These are phyloP conservation scores for Hemileia vastatrix DNA, from an alignment of 1,284 basidiomycete species.

Conservation along the genomic window DNA sequence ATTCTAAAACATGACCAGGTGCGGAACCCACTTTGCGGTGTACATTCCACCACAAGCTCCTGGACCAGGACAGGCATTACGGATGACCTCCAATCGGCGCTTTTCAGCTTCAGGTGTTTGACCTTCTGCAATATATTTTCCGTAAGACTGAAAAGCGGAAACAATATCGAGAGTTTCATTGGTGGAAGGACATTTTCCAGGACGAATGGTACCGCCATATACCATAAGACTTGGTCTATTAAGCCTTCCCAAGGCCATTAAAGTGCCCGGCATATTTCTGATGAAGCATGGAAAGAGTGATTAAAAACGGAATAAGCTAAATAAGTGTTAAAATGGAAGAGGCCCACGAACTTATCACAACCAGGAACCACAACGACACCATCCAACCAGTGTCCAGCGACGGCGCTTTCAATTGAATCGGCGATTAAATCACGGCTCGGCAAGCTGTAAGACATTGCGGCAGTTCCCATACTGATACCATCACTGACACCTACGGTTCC, in stretches of 20 bases:
- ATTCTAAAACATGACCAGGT: conserved; percentile 6
- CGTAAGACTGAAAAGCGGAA: conserved; percentile 89
- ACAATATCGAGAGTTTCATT: conserved; percentile 71
- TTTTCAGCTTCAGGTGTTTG: conserved; percentile 68
- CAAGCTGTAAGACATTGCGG: conserved; percentile 76
- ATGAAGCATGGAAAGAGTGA: background rate
- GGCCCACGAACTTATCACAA: conserved; percentile 61
- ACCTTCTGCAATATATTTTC: conserved; percentile 80
- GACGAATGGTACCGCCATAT: conserved; percentile 86
- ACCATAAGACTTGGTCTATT: conserved; percentile 94
- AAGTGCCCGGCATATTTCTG: conserved; percentile 81
- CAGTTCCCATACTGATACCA: conserved; percentile 93
- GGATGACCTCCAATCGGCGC: conserved; percentile 58
- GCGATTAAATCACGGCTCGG: conserved; percentile 83
- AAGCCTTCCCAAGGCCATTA: conserved; percentile 83
- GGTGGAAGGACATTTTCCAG: conserved; percentile 70
- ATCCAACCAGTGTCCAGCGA: conserved; percentile 96
- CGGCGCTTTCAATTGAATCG: conserved; percentile 60
- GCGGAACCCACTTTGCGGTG: conserved; percentile 52
- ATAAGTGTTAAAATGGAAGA: background rate
- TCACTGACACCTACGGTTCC: conserved; percentile 95
- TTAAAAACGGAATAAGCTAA: background rate
- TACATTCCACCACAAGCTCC: conserved; percentile 89
- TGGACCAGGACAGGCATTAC: conserved; percentile 85
- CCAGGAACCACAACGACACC: conserved; percentile 93